A percentile compares a stretch with the other conserved stretches of the same genome.
phyloP scores from a whole-genome alignment of 768 basidiomycete genomes.

The Mrakia frigida region DNA sequence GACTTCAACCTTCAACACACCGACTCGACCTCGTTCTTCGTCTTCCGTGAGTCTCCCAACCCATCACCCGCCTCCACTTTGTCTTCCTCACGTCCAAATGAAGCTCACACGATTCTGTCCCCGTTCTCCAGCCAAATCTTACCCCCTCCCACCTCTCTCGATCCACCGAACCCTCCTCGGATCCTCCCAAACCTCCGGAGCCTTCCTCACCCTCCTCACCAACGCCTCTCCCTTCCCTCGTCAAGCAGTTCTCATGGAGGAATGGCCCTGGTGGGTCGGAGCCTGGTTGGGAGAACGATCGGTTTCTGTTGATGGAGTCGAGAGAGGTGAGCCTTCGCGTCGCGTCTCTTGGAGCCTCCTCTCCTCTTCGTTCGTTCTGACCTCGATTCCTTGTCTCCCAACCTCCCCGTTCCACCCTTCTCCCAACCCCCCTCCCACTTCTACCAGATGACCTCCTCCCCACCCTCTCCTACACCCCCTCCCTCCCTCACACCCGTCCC shows the following conservation, averaged over 20 bases:
- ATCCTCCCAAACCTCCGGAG: conserved; percentile 67
- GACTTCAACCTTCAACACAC: conserved; percentile 31
- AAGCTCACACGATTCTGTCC: no score
- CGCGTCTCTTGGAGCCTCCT: no score
- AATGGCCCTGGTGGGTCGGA: conserved; percentile 87
- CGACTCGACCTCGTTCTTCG: conserved; percentile 36
- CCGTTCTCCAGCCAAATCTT: conserved; percentile 34
- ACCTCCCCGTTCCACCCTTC: background rate
- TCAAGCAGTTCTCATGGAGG: conserved; percentile 71
- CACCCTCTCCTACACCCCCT: conserved; percentile 28
- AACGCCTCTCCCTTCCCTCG: conserved; percentile 55
- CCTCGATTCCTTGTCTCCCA: background rate
- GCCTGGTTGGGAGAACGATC: conserved; percentile 76
- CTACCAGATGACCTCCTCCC: conserved; percentile 11
- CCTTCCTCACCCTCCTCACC: conserved; percentile 60
- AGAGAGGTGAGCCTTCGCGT: background rate
- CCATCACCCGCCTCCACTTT: background rate
- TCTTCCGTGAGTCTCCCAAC: conserved; percentile 32
- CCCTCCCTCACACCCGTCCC: conserved; percentile 42
- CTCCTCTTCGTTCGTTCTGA: background rate
- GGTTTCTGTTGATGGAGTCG: conserved; percentile 50
- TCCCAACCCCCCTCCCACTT: background rate
- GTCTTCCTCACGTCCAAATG: conserved; percentile 15
- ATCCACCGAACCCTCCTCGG: conserved; percentile 68
- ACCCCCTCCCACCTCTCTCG: conserved; percentile 54